These are phyloP conservation scores for Amauroascus niger DNA, from an alignment of 2,329 filamentous ascomycete genomes.

Conservation along the genomic window DNA sequence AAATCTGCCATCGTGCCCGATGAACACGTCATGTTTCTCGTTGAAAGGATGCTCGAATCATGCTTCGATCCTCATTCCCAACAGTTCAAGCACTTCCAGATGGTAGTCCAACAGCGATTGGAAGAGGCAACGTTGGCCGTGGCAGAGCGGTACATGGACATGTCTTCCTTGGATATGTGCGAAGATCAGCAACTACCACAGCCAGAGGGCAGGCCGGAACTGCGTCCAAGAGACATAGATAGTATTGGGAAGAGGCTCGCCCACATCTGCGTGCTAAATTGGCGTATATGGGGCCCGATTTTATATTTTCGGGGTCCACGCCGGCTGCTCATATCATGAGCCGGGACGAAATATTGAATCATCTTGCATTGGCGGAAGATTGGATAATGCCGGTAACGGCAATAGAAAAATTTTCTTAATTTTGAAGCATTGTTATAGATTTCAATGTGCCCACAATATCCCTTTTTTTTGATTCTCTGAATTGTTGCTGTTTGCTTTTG, in stretches of 20 bases:
- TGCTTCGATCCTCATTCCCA: slow-evolving; percentile 28
- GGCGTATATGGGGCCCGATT: slow-evolving; percentile 75
- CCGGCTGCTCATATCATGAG: neutral
- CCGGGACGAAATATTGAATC: neutral
- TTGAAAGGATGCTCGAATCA: slow-evolving; percentile 29
- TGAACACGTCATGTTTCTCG: slow-evolving; percentile 27
- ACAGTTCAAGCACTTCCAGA: slow-evolving; percentile 28
- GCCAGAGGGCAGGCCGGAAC: slow-evolving; percentile 19
- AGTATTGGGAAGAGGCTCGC: slow-evolving; percentile 64
- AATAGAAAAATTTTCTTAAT: too few species aligned
- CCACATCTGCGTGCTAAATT: slow-evolving; percentile 77
- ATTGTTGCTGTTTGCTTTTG: neutral
- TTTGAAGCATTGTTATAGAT: too few species aligned
- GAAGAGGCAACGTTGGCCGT: slow-evolving; percentile 25
- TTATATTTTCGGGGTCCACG: slow-evolving; percentile 46
- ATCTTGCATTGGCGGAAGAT: neutral
- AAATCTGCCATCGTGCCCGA: slow-evolving; percentile 20
- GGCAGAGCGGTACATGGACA: slow-evolving; percentile 31
- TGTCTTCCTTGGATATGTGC: slow-evolving; percentile 38
- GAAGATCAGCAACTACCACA: slow-evolving; percentile 32
- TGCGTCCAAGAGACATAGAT: slow-evolving; percentile 28
- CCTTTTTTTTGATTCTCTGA: neutral
- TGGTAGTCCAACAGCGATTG: slow-evolving; percentile 27
- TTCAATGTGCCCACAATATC: too few species aligned
- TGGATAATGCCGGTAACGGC: neutral